Evolutionary conservation across 1,284 basidiomycete genomes (phyloP).

Genomic region (Agroathelia rolfsii): DNA sequence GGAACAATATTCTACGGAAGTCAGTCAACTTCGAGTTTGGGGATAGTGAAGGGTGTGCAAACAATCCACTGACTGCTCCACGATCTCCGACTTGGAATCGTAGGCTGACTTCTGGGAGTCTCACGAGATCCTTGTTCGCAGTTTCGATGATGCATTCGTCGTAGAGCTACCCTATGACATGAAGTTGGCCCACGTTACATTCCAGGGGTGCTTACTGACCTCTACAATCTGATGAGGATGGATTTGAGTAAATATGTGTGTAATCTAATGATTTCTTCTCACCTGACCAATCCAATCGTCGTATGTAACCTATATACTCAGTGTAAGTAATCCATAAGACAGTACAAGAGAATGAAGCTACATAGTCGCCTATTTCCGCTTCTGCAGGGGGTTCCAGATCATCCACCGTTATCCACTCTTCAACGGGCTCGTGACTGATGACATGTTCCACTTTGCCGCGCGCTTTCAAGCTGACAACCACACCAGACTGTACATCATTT

Average conservation of each 20-base stretch:
- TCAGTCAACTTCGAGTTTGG: too few relatives aligned
- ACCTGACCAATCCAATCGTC: conserved; percentile 89
- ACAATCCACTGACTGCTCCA: conserved; percentile 40
- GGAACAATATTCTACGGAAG: conserved; percentile 57
- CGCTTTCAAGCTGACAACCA: conserved; percentile 56
- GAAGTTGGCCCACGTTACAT: too few relatives aligned
- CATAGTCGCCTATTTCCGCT: conserved; percentile 74
- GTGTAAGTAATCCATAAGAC: too few relatives aligned
- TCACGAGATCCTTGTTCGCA: conserved; percentile 46
- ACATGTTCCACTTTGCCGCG: conserved; percentile 67
- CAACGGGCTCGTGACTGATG: conserved; percentile 52
- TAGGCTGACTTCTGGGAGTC: conserved; percentile 67
- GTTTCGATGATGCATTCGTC: conserved; percentile 73
- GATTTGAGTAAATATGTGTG: conserved; percentile 6
- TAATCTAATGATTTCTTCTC: too few relatives aligned
- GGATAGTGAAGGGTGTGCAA: too few relatives aligned
- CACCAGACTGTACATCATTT: conserved; percentile 68
- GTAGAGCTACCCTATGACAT: conserved; percentile 68
- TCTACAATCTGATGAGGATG: conserved; percentile 22
- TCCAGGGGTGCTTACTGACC: too few relatives aligned
- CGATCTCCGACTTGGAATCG: conserved; percentile 63
- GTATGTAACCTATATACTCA: too few relatives aligned
- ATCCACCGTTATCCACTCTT: conserved; percentile 53
- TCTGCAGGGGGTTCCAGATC: conserved; percentile 52
- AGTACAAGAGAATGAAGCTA: too few relatives aligned